A percentile compares a stretch with the other conserved stretches of the same genome.
Evolutionary conservation across 257 asterid genomes (phyloP).

Genomic region (Gentiana dahurica): DNA sequence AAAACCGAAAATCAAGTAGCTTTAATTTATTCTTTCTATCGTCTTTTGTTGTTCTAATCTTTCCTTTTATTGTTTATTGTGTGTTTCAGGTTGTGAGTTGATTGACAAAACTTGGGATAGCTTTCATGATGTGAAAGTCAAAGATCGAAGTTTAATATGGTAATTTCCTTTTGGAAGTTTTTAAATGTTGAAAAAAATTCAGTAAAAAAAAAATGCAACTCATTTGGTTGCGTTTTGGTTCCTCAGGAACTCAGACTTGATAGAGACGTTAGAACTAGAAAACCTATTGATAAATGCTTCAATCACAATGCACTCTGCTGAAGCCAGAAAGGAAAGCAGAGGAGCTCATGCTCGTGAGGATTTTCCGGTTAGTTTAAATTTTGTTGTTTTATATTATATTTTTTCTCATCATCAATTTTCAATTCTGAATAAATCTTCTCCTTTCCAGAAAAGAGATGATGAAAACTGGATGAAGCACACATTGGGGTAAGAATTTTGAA

Average conservation of each 20-base stretch:
- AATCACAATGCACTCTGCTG: constrained; percentile 98
- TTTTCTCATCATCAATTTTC: constrained; percentile 1
- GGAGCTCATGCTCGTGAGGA: constrained; percentile 99
- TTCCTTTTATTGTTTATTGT: constrained; percentile 5
- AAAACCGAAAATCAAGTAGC: neutral
- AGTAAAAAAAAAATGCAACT: too few relatives aligned
- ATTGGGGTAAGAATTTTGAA: constrained; percentile 51
- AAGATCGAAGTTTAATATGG: constrained; percentile 94
- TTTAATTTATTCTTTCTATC: neutral
- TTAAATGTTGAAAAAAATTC: neutral
- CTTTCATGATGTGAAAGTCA: constrained; percentile 74
- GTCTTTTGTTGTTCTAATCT: neutral
- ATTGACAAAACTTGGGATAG: constrained; percentile 93
- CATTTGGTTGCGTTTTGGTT: too few relatives aligned
- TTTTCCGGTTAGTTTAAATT: constrained; percentile 53
- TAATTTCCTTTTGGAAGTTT: constrained; percentile 15
- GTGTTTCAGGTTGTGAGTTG: constrained; percentile 64
- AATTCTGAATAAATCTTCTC: constrained; percentile 11
- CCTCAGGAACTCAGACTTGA: constrained; percentile 87
- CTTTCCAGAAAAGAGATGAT: constrained; percentile 86
- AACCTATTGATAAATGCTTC: constrained; percentile 93
- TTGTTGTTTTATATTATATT: neutral
- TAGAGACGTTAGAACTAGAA: constrained; percentile 91
- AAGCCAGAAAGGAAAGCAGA: constrained; percentile 97
- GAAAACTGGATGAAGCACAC: constrained; percentile 93